Conservation (phyloP, 1,284 basidiomycete species). For the Austroboletus rostrupii region DNA sequence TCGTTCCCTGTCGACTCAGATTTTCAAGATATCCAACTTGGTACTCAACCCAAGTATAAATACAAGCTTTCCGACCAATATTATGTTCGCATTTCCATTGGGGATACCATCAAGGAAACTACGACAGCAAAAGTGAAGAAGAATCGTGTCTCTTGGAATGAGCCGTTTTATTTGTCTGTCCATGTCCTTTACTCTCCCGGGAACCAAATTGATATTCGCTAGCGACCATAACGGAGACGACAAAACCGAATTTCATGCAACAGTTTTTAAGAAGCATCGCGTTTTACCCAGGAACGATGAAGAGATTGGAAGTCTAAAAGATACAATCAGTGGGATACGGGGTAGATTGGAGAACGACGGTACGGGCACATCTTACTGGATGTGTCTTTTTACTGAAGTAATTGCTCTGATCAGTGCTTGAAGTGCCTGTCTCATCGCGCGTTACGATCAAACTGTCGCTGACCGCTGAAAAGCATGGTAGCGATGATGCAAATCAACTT, state of each 20-base stretch:
- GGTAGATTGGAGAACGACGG: background rate
- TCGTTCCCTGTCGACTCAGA: too few species aligned
- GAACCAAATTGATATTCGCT: background rate
- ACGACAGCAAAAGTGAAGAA: background rate
- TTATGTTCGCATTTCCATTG: background rate
- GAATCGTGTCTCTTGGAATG: background rate
- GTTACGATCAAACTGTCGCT: too few species aligned
- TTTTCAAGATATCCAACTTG: too few species aligned
- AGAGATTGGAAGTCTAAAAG: background rate
- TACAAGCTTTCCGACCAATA: background rate
- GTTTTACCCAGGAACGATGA: background rate
- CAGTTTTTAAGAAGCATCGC: background rate
- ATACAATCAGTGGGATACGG: too few species aligned
- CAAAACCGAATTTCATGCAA: background rate
- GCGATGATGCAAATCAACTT: too few species aligned
- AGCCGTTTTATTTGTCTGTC: too few species aligned
- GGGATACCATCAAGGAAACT: background rate
- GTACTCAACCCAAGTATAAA: background rate
- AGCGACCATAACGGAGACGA: background rate
- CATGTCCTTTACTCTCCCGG: background rate
- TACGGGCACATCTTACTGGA: background rate
- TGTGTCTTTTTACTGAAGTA: too few species aligned
- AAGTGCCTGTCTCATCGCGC: too few species aligned
- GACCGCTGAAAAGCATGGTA: too few species aligned
- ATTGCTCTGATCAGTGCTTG: too few species aligned